A percentile compares a stretch with the other conserved stretches of the same genome.
phyloP scores from a whole-genome alignment of 208 protist genomes.

The Naegleria gruberi region DNA sequence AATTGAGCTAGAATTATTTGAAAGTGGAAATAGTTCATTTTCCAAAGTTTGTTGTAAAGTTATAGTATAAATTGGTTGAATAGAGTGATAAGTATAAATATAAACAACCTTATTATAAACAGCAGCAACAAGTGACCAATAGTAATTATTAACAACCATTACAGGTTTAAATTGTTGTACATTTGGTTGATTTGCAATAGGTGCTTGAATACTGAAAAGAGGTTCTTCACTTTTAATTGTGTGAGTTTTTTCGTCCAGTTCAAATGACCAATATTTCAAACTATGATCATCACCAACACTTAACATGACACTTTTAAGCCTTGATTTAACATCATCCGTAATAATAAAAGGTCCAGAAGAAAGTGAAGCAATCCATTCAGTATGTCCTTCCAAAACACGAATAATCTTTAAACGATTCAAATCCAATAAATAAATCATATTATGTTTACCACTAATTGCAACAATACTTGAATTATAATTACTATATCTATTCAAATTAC shows the following conservation, averaged over 20 bases:
- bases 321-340: neutral
- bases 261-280: conserved; percentile 15
- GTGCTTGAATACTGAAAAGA: neutral
- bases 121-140: neutral
- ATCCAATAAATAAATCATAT: conserved; percentile 15
- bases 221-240: neutral
- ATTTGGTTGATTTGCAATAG: neutral
- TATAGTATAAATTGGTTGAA: neutral
- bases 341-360: neutral
- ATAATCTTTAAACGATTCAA: neutral
- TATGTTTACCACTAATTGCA: conserved; percentile 8
- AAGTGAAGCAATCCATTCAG: neutral
- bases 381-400: neutral
- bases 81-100: neutral
- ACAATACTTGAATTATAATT: neutral
- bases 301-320: neutral
- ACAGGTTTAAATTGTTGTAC: neutral
- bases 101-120: neutral
- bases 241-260: neutral
- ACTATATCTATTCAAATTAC: neutral
- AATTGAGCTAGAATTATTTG: neutral
- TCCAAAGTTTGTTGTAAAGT: neutral
- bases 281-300: neutral
- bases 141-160: neutral
- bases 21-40: neutral